phyloP scores from a whole-genome alignment of 768 basidiomycete species.

The Suillus paluster region DNA sequence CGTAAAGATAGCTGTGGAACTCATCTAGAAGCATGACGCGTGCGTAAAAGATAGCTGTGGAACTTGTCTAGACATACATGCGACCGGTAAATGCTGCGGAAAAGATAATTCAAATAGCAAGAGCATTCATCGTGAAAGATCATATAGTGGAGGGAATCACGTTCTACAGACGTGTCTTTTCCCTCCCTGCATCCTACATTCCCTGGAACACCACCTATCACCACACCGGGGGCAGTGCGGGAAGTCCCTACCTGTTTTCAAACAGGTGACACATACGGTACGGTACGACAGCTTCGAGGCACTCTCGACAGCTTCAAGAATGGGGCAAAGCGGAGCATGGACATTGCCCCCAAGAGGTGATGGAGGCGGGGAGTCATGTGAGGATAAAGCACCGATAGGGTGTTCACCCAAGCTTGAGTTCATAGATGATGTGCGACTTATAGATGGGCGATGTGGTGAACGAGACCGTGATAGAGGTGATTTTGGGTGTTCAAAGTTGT shows the following conservation, averaged over 20 bases:
- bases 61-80: neutral
- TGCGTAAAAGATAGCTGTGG: neutral
- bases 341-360: constrained; percentile 25
- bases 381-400: constrained; percentile 16
- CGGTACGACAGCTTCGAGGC: constrained; percentile 53
- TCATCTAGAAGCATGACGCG: neutral
- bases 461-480: constrained; percentile 29
- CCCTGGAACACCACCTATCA: constrained; percentile 66
- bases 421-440: constrained; percentile 45
- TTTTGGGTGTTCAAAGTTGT: constrained; percentile 31
- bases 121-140: neutral
- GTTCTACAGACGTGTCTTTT: constrained; percentile 53
- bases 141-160: neutral
- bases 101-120: too few species aligned
- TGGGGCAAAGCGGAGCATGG: constrained; percentile 41
- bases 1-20: neutral
- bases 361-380: constrained; percentile 15
- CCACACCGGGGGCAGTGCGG: constrained; percentile 65
- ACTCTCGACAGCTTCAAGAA: constrained; percentile 54
- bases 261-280: constrained; percentile 55
- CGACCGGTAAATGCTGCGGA: neutral
- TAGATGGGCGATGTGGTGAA: constrained; percentile 39
- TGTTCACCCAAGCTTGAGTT: constrained; percentile 17
- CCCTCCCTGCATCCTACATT: constrained; percentile 57
- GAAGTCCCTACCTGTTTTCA: constrained; percentile 55